Evolutionary conservation across 257 asterid species (phyloP).

Genomic region (Fraxinus quadrangulata): DNA sequence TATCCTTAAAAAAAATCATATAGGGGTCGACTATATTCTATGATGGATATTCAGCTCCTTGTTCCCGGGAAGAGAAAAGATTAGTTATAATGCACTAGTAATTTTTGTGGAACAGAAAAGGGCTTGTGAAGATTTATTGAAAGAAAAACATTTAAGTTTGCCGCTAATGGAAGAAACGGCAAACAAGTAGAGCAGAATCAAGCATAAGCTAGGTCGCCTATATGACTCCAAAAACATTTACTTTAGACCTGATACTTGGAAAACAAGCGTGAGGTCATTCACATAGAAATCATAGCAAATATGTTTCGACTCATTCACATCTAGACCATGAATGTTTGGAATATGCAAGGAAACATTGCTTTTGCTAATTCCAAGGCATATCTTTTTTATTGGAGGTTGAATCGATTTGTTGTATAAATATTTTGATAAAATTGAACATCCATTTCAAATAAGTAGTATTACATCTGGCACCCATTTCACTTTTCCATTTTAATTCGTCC

Average conservation of each 20-base stretch:
- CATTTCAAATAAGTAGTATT: background rate
- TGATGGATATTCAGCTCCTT: background rate
- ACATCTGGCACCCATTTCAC: background rate
- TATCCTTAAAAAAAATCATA: background rate
- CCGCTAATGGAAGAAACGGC: background rate
- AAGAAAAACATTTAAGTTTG: background rate
- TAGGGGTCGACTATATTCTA: too few relatives aligned
- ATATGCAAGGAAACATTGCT: too few relatives aligned
- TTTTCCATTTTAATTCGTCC: background rate
- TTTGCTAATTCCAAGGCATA: too few relatives aligned
- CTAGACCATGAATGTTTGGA: too few relatives aligned
- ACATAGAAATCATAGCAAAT: background rate
- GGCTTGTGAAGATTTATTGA: background rate
- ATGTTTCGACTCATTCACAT: background rate
- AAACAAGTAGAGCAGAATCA: background rate
- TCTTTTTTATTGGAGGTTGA: too few relatives aligned
- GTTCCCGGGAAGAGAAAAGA: background rate
- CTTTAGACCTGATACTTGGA: background rate
- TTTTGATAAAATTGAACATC: background rate
- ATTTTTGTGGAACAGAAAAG: too few relatives aligned
- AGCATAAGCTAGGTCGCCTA: background rate
- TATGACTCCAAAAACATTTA: background rate
- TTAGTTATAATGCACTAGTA: background rate
- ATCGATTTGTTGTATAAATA: background rate
- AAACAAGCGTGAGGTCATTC: background rate